phyloP scores from a whole-genome alignment of 371 early-diverging fungal species.

The Lichtheimia hyalospora region DNA sequence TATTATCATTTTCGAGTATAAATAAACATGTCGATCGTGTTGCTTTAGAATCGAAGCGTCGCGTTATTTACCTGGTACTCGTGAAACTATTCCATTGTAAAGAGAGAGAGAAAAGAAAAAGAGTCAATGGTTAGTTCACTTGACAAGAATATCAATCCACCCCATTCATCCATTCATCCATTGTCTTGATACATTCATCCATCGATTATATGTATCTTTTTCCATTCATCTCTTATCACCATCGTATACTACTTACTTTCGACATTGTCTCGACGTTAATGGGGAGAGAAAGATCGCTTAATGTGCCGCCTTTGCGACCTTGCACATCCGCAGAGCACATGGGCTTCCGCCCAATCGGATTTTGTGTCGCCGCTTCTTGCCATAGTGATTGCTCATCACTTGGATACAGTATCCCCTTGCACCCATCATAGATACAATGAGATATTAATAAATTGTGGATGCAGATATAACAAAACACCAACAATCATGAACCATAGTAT shows the following conservation, averaged over 20 bases:
- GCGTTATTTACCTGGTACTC: constrained; percentile 14
- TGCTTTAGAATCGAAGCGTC: neutral
- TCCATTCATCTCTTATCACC: neutral
- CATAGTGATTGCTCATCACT: neutral
- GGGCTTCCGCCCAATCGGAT: neutral
- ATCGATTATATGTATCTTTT: neutral
- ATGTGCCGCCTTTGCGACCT: neutral
- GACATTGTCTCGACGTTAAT: constrained; percentile 2
- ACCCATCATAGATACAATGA: too few relatives aligned
- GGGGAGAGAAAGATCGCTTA: constrained; percentile 1
- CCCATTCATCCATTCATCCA: neutral
- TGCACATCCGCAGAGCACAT: neutral
- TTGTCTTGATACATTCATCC: neutral
- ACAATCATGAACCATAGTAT: too few relatives aligned
- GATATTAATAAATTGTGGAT: too few relatives aligned
- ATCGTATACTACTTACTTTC: neutral
- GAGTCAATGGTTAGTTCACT: neutral
- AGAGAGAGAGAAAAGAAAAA: neutral
- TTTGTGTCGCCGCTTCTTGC: neutral
- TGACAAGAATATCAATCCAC: too few relatives aligned
- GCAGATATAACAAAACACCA: too few relatives aligned
- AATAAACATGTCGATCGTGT: neutral
- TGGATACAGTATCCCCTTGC: neutral
- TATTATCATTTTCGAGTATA: constrained; percentile 11
- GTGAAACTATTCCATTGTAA: constrained; percentile 11